Percentiles rank a stretch among this genome's conserved stretches.
These are phyloP conservation scores for Boletellus ananiceps DNA, from an alignment of 768 basidiomycete genomes.

Conservation along the genomic window DNA sequence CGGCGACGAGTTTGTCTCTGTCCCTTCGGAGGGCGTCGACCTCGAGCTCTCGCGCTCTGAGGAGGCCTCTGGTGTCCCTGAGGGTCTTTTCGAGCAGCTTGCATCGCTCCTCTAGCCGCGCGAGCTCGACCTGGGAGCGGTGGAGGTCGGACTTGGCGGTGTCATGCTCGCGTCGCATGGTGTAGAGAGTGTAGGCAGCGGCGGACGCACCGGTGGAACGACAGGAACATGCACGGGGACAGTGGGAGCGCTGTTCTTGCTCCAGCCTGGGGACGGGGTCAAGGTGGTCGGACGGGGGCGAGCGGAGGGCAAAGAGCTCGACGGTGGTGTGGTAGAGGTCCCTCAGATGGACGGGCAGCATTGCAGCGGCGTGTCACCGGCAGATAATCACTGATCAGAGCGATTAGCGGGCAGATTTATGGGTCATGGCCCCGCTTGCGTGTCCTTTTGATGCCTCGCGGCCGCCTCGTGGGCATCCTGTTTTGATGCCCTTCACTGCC, in stretches of 20 bases:
- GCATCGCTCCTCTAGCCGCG: conserved; percentile 58
- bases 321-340: conserved; percentile 51
- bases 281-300: conserved; percentile 25
- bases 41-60: conserved; percentile 57
- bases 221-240: conserved; percentile 30
- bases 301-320: conserved; percentile 52
- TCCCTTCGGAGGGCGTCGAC: conserved; percentile 49
- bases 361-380: conserved; percentile 30
- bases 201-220: conserved; percentile 35
- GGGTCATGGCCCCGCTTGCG: conserved; percentile 23
- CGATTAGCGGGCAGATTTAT: conserved; percentile 2
- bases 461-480: neutral
- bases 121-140: conserved; percentile 48
- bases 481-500: no score
- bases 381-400: conserved; percentile 35
- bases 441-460: conserved; percentile 15
- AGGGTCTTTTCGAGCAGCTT: conserved; percentile 58
- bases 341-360: conserved; percentile 46
- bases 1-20: conserved; percentile 28
- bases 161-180: conserved; percentile 53
- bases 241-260: conserved; percentile 23
- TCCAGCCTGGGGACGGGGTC: conserved; percentile 34
- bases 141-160: conserved; percentile 51
- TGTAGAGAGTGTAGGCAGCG: conserved; percentile 39
- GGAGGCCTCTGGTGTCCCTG: conserved; percentile 57